Base-by-base conservation (phyloP, 257 asterid genomes). In the Lantana camara region DNA sequence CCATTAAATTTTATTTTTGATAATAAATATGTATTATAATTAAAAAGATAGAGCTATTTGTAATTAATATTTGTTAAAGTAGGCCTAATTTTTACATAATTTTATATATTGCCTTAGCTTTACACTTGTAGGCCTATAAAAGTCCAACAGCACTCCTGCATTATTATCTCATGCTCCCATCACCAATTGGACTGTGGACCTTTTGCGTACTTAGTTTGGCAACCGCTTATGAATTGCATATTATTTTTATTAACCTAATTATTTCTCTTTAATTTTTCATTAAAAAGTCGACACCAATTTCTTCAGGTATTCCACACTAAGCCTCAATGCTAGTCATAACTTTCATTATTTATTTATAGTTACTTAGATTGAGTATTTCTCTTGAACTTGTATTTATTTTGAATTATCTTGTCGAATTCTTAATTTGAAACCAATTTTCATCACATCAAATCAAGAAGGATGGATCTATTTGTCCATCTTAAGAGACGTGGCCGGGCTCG, bases 131-230 rank as follows among this genome's bases (percentile, higher is more conserved):
- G 29, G 12, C 21, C 29, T 5, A 67, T 21, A 57, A 46, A 57
- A 34, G 50, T 38, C 13, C 22, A 6, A 12, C 2, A 0, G 12
- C 48, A 38, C n/a, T n/a, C 22, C 45, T 37, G 55, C 45, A 35
- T 24, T 54, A 69, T 69, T 50, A 69, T 49, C 41, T 60, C 49
- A 60, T 30, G 40, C 55, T 62, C 47, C 41, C 69, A 70, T 70
- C 70, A 63, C 17, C 7, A n/a, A 5, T 29, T 54, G 13, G n/a
- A 32, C 30, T 42, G 29, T 60, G 17, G 54, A 68, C 57, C 40
- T 48, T 38, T 60, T 45, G 32, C 54, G 10, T 47, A 63, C 40
- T 71, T 46, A 17, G 55, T 63, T 71, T 63, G 54, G 65, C 54
- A 20, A 54, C 71, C 46, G 5, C 50, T 30, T 51, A 47, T 71